phyloP scores from a whole-genome alignment of 2,329 filamentous ascomycete genomes.

The Thermoascus crustaceus region DNA sequence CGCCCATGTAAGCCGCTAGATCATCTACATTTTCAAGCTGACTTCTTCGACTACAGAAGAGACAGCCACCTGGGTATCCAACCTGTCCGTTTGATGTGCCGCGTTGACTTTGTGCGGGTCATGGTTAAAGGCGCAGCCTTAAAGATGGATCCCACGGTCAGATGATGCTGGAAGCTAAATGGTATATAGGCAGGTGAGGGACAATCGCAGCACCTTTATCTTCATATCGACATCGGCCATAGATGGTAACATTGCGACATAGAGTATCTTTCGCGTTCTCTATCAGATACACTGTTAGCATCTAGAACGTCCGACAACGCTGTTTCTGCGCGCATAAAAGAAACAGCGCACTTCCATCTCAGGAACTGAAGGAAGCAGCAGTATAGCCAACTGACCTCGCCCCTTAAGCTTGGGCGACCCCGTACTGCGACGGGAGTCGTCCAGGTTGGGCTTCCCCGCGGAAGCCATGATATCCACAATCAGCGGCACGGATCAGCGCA shows the following conservation, averaged over 20 bases:
- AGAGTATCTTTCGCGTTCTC: slow-evolving; percentile 79
- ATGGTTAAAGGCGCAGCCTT: slow-evolving; percentile 78
- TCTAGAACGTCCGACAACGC: not conserved
- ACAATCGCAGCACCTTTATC: slow-evolving; percentile 54
- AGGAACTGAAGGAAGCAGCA: slow-evolving; percentile 4
- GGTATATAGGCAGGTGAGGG: slow-evolving; percentile 4
- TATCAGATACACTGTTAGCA: slow-evolving; percentile 22
- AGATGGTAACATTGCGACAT: slow-evolving; percentile 88
- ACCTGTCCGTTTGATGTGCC: slow-evolving; percentile 33
- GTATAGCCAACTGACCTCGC: slow-evolving; percentile 34
- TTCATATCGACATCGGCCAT: slow-evolving; percentile 86
- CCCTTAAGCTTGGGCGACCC: slow-evolving; percentile 42
- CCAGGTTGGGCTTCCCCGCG: slow-evolving; percentile 34
- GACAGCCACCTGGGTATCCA: slow-evolving; percentile 10
- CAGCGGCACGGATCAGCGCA: slow-evolving; percentile 27
- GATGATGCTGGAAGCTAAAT: slow-evolving; percentile 7
- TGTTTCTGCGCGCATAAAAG: not conserved
- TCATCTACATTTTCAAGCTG: slow-evolving; percentile 2
- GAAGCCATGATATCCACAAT: slow-evolving; percentile 36
- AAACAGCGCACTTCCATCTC: not conserved
- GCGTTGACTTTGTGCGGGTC: slow-evolving; percentile 57
- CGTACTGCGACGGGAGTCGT: slow-evolving; percentile 37
- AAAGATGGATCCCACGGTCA: slow-evolving; percentile 13
- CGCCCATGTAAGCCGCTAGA: slow-evolving; percentile 13
- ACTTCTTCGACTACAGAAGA: not conserved